Percentiles rank a stretch among this genome's conserved stretches.
phyloP scores from a whole-genome alignment of 768 basidiomycete genomes.

The Asterophora parasitica region DNA sequence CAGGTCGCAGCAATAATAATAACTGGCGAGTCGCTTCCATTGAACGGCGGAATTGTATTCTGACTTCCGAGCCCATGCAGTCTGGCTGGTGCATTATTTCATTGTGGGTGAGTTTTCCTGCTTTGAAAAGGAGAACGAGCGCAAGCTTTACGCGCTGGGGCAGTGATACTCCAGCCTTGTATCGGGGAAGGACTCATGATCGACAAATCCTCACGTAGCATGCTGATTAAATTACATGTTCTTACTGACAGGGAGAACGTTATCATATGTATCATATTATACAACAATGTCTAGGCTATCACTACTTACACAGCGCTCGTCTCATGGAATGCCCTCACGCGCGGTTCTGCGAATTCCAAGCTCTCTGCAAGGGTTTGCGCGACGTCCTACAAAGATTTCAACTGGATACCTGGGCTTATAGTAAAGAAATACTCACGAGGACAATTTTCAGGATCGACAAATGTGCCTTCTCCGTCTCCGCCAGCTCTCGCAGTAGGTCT shows the following conservation, averaged over 20 bases:
- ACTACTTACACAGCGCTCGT: background rate
- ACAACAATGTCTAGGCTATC: no score
- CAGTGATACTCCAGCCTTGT: no score
- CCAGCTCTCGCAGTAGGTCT: constrained; percentile 26
- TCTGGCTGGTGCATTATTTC: constrained; percentile 45
- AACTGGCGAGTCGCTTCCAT: constrained; percentile 24
- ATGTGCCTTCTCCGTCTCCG: constrained; percentile 30
- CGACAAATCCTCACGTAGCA: no score
- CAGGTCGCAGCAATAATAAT: constrained; percentile 32
- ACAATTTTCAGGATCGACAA: constrained; percentile 23
- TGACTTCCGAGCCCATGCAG: no score
- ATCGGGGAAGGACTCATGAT: no score
- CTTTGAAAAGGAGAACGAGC: constrained; percentile 31
- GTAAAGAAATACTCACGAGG: constrained; percentile 20
- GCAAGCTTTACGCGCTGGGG: no score
- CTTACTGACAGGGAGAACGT: no score
- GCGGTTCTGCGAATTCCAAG: constrained; percentile 11
- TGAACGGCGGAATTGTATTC: no score
- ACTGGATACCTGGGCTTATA: constrained; percentile 1
- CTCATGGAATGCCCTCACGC: constrained; percentile 1
- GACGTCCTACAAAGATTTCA: constrained; percentile 23
- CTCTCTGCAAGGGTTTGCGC: constrained; percentile 24
- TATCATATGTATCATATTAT: no score
- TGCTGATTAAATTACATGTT: no score
- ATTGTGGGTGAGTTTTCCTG: constrained; percentile 44